Evolutionary conservation across 352 stramenopile genomes (phyloP), one percentile per base, ranked within the genome.

Genomic region (Blastocystis sp.): DNA sequence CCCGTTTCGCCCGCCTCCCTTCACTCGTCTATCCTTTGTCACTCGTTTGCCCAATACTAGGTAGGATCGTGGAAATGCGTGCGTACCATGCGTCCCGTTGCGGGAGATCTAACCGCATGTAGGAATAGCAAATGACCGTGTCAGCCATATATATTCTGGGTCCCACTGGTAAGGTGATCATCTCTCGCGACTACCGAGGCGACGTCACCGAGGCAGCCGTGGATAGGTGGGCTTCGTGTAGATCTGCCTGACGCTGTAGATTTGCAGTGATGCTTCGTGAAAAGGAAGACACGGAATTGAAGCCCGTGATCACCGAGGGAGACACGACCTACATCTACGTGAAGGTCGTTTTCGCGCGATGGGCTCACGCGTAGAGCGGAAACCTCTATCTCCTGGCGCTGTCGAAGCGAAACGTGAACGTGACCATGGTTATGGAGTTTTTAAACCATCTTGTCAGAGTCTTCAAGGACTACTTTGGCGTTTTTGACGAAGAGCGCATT

Each of bases 391-490:
- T 99, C 24, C 97, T 98, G 93, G 97, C 95, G 7, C 95, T 98
- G 42, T 98, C 97, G 77, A 98, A 97, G 90, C 94, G 95, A 89
- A 99, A 99, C 92, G 97, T 95, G 90, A 99, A 99, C 91, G 94
- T 98, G 17, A 94, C 94, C 66, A 91, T 97, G 63, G 95, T 97
- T 92, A 92, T 98, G 89, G 94, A 96, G 91, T 98, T 97, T 90
- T 91, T 98, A 60, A 95, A 95, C 79, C 71, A 89, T 28, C 80
- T 94, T n/a, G 87, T 91, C 34, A 78, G 96, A 89, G 95, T 99
- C 6, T 98, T 99, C 91, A 95, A 98, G 90, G 96, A 98, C 87
- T 99, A 99, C 92, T 99, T 99, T 94, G 95, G 95, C 14, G 96
- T 98, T 82, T 90, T 99, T 6, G 95, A 98, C 89, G 97, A 99